A percentile compares a stretch with the other conserved stretches of the same genome.
Conservation (phyloP, 208 protist species). For the Porcisia hertigi region DNA sequence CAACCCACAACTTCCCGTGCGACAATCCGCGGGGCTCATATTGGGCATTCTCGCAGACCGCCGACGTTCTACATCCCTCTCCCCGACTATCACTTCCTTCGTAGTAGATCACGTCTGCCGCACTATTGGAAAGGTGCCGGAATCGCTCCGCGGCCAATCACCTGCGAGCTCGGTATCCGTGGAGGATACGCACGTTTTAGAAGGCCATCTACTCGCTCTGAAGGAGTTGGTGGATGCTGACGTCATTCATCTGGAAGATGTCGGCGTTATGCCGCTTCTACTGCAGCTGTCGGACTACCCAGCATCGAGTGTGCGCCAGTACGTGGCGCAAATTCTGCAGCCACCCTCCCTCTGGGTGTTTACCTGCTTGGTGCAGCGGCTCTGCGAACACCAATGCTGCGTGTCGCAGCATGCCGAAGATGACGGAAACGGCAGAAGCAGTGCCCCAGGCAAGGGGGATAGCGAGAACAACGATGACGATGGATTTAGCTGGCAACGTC, state of each 20-base stretch:
- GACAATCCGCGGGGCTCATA: conserved; percentile 50
- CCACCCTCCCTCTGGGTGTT: conserved; percentile 51
- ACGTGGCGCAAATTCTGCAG: conserved; percentile 64
- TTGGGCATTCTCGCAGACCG: conserved; percentile 29
- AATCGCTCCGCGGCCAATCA: conserved; percentile 4
- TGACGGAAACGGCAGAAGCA: conserved; percentile 14
- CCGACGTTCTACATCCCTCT: conserved; percentile 15
- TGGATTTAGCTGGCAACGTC: conserved; percentile 51
- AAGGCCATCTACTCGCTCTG: conserved; percentile 51
- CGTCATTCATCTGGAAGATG: conserved; percentile 9
- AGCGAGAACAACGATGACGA: neutral
- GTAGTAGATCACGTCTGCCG: conserved; percentile 37
- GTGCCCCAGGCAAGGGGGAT: neutral
- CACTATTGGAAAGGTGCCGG: conserved; percentile 20
- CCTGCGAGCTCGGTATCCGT: conserved; percentile 10
- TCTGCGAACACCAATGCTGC: conserved; percentile 27
- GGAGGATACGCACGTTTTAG: conserved; percentile 37
- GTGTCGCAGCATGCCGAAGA: conserved; percentile 14
- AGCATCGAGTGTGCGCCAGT: conserved; percentile 76
- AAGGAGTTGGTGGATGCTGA: conserved; percentile 26
- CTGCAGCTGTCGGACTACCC: conserved; percentile 52
- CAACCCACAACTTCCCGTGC: conserved; percentile 62
- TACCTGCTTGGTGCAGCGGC: conserved; percentile 34
- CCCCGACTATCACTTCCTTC: conserved; percentile 26
- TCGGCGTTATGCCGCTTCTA: conserved; percentile 38